phyloP scores from a whole-genome alignment of 352 stramenopile genomes.

The Globisporangium iwayamae region DNA sequence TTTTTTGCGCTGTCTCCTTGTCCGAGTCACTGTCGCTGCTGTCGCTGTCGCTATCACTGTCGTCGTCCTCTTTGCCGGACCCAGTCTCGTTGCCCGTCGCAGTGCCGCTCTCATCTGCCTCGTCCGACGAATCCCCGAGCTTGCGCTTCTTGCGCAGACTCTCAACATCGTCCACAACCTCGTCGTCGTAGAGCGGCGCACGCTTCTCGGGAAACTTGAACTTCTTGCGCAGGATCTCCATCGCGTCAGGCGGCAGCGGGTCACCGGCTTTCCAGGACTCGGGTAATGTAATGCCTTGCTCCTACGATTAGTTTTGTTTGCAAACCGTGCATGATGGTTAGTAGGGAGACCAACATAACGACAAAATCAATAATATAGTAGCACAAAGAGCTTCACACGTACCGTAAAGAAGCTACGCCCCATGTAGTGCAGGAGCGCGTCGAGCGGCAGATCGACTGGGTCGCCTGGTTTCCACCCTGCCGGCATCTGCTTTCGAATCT shows the following conservation, averaged over 20 bases:
- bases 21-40: conserved; percentile 59
- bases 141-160: conserved; percentile 66
- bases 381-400: conserved; percentile 1
- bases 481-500: conserved; percentile 75
- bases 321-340: not conserved
- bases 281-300: conserved; percentile 67
- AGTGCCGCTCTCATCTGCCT: conserved; percentile 24
- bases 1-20: conserved; percentile 50
- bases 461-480: conserved; percentile 79
- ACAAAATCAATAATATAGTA: too few relatives aligned
- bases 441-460: conserved; percentile 69
- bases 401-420: conserved; percentile 70
- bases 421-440: conserved; percentile 79
- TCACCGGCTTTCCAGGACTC: conserved; percentile 72
- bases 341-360: too few relatives aligned
- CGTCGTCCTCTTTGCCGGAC: conserved; percentile 24
- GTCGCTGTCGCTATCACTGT: conserved; percentile 47
- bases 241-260: conserved; percentile 58
- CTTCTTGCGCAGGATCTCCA: conserved; percentile 78
- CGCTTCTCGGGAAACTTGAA: conserved; percentile 77
- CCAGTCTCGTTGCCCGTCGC: conserved; percentile 29
- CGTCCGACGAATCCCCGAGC: conserved; percentile 27
- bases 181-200: conserved; percentile 62
- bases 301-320: conserved; percentile 20
- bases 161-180: conserved; percentile 70